Conservation (phyloP, 257 asterid species). For the Nicotiana knightiana region DNA sequence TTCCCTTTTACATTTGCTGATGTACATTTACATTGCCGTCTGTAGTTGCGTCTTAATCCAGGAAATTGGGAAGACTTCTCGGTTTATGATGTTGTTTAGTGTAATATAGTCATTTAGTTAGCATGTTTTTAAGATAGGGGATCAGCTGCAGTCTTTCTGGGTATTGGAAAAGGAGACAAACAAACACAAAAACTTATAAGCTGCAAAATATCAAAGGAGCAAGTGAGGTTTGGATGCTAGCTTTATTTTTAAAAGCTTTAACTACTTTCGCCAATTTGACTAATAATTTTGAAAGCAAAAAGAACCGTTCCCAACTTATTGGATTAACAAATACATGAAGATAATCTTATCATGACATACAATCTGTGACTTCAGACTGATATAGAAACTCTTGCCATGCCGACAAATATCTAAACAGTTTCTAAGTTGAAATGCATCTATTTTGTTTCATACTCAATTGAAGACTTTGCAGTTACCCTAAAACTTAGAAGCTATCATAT, state of each 20-base stretch:
- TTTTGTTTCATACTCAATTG: constrained; percentile 9
- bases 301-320: neutral
- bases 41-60: neutral
- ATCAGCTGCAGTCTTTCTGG: neutral
- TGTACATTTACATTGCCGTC: neutral
- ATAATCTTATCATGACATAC: neutral
- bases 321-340: neutral
- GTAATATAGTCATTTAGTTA: neutral
- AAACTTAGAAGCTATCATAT: neutral
- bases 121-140: neutral
- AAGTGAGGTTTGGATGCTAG: neutral
- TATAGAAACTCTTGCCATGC: neutral
- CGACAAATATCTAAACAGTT: neutral
- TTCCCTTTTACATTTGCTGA: neutral
- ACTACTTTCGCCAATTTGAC: constrained; percentile 2
- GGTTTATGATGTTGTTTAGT: neutral
- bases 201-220: neutral
- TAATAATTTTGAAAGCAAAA: neutral
- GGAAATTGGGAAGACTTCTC: neutral
- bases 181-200: neutral
- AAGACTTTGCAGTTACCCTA: neutral
- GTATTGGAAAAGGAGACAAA: neutral
- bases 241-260: neutral
- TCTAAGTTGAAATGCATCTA: neutral
- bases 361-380: neutral